Base-by-base conservation (phyloP, 768 basidiomycete species). In the Basidioascus undulatus region DNA sequence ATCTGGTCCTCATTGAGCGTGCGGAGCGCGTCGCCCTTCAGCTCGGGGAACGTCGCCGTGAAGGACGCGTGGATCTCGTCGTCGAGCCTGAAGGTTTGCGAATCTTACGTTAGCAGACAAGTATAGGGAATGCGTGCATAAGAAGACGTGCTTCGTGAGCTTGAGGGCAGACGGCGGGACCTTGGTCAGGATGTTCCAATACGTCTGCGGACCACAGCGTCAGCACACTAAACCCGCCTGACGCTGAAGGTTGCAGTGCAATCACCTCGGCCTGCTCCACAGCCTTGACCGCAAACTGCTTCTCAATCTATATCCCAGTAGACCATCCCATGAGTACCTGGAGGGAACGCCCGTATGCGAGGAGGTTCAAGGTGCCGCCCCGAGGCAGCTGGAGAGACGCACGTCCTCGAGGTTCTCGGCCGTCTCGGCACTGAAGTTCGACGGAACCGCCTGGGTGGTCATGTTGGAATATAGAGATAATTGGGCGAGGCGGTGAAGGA, bases 231-330 rank as follows among this genome's bases (percentile, higher is more conserved):
- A 8, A 32, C 33, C 37, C 20, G 34, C 35, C 39, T 19, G 43
- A 37, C 27, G 37, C 28, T 38, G 21, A 27, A 6, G 25, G 10
- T 20, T 18, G 19, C 15, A 30, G 19, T 21, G 18, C 10, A 13
- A 38, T 2, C 39, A 81, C 84, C 66, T 89, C 82, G 34, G 87
- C 82, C 49, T 96, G 84, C 56, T 98, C 87, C 39, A 96, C 86
- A 11, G 84, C 82, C 57, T 76, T 82, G 42, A 98, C 89, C 20
- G 82, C 82, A 55, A 86, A 84, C 76, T 92, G 86, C 68, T 86
- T 87, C 64, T 94, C 89, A 46, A 98, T 89, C 81, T 84, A 62
- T 12, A 19, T 21, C 10, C 28, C 26, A 16, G 21, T 20, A 25
- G 11, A 25, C 7, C n/a, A 21, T 13, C 20, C n/a, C 26, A 38